Conservation (phyloP, 305 asterid species). For the Galium porrigens region DNA sequence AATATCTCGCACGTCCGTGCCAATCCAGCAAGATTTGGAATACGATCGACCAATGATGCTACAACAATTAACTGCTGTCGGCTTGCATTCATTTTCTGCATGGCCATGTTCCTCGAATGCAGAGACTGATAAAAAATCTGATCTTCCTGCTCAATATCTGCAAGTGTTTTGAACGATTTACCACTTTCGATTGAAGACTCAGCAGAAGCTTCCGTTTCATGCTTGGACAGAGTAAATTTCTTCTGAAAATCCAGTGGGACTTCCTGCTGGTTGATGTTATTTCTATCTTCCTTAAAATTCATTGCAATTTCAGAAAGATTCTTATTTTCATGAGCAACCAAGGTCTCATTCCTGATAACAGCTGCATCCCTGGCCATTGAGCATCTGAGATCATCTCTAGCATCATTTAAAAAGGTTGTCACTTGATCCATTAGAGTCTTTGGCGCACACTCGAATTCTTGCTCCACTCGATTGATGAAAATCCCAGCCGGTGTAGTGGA, state of each 20-base stretch:
- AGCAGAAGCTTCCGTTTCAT: slow-evolving; percentile 38
- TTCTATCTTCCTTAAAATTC: slow-evolving; percentile 25
- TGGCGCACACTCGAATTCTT: slow-evolving; percentile 74
- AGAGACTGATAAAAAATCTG: slow-evolving; percentile 60
- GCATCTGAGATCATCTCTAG: slow-evolving; percentile 72
- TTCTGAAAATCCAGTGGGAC: slow-evolving; percentile 57
- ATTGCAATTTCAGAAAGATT: slow-evolving; percentile 21
- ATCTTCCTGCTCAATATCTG: slow-evolving; percentile 70
- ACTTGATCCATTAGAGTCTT: slow-evolving; percentile 77
- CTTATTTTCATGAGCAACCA: slow-evolving; percentile 26
- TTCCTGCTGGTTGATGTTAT: slow-evolving; percentile 21
- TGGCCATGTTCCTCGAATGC: slow-evolving; percentile 42
- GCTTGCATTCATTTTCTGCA: slow-evolving; percentile 47
- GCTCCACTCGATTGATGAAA: slow-evolving; percentile 57
- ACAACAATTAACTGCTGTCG: slow-evolving; percentile 60
- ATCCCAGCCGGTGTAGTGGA: slow-evolving; percentile 69
- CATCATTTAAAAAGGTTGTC: slow-evolving; percentile 52
- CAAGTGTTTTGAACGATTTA: slow-evolving; percentile 35
- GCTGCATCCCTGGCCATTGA: slow-evolving; percentile 89
- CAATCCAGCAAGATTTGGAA: slow-evolving; percentile 97
- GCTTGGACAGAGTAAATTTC: slow-evolving; percentile 51
- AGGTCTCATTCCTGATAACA: slow-evolving; percentile 52
- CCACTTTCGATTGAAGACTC: slow-evolving; percentile 24
- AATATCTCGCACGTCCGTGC: slow-evolving; percentile 95
- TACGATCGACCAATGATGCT: slow-evolving; percentile 84